Conservation (phyloP, 2,329 filamentous ascomycete genomes). For the Claviceps pazoutovae region DNA sequence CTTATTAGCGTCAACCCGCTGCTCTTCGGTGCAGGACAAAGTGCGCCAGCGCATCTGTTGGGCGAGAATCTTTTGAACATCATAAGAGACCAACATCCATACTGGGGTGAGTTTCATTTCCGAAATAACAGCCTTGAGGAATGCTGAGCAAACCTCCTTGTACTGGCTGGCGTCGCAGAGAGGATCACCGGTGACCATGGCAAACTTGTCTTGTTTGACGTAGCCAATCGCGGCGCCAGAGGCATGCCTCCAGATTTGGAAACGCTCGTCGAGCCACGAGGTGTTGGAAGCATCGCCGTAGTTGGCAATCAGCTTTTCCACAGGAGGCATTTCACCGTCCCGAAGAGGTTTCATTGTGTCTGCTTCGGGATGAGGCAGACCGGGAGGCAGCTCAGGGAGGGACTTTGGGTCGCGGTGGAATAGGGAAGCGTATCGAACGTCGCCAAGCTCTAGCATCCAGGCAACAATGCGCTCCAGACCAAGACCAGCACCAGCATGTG, state of each 20-base stretch:
- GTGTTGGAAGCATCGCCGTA: slow-evolving; percentile 92
- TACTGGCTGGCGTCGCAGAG: slow-evolving; percentile 73
- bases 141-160: slow-evolving; percentile 55
- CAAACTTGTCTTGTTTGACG: slow-evolving; percentile 61
- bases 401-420: slow-evolving; percentile 85
- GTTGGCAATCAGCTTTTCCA: slow-evolving; percentile 85
- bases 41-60: slow-evolving; percentile 76
- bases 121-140: slow-evolving; percentile 60
- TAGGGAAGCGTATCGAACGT: slow-evolving; percentile 76
- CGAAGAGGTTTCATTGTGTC: slow-evolving; percentile 47
- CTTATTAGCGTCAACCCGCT: slow-evolving; percentile 68
- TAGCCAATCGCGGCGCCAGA: slow-evolving; percentile 80
- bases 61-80: slow-evolving; percentile 67
- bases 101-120: slow-evolving; percentile 61
- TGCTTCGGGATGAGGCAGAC: slow-evolving; percentile 74
- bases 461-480: slow-evolving; percentile 82
- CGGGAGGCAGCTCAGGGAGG: slow-evolving; percentile 50
- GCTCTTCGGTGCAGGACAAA: slow-evolving; percentile 76
- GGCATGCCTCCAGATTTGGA: slow-evolving; percentile 73
- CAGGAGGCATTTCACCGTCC: slow-evolving; percentile 48
- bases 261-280: slow-evolving; percentile 82
- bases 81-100: slow-evolving; percentile 76
- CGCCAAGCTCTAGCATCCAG: slow-evolving; percentile 71
- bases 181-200: slow-evolving; percentile 76
- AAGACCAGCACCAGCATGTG: slow-evolving; percentile 81